A percentile compares a stretch with the other conserved stretches of the same genome.
phyloP scores from a whole-genome alignment of 495 filamentous ascomycete species.

The Paragyromitra xinjiangensis region DNA sequence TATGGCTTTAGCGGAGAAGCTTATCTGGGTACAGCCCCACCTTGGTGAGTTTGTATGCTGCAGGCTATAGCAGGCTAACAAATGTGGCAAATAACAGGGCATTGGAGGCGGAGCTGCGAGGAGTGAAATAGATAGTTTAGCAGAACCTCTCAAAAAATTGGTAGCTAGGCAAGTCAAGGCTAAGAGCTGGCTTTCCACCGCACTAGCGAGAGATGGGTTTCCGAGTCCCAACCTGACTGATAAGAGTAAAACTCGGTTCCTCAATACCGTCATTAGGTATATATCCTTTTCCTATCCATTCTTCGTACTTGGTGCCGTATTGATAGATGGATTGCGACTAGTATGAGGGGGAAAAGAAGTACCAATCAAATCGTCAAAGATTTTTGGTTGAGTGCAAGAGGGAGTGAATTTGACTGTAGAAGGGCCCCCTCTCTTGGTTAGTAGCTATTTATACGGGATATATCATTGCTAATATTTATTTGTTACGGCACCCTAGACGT shows the following conservation, averaged over 20 bases:
- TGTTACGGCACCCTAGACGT: slow-evolving; percentile 18
- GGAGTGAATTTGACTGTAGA: slow-evolving; percentile 57
- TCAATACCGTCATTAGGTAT: slow-evolving; percentile 68
- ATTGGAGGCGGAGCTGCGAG: slow-evolving; percentile 77
- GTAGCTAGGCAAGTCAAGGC: slow-evolving; percentile 71
- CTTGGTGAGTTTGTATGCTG: slow-evolving; percentile 65
- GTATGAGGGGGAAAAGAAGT: slow-evolving; percentile 50
- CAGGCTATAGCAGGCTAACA: slow-evolving; percentile 58
- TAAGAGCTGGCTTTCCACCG: slow-evolving; percentile 69
- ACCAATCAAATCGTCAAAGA: slow-evolving; percentile 57
- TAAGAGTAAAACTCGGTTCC: slow-evolving; percentile 69
- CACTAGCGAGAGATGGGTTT: slow-evolving; percentile 65
- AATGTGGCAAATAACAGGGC: slow-evolving; percentile 58
- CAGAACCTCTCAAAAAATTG: slow-evolving; percentile 79
- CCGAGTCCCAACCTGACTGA: slow-evolving; percentile 70
- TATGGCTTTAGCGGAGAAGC: slow-evolving; percentile 48
- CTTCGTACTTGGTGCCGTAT: slow-evolving; percentile 38
- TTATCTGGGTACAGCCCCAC: slow-evolving; percentile 65
- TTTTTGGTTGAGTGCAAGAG: slow-evolving; percentile 57
- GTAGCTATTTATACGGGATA: neutral
- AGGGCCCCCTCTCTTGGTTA: neutral
- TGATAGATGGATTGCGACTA: slow-evolving; percentile 60
- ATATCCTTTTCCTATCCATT: slow-evolving; percentile 48
- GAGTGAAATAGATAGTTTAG: slow-evolving; percentile 78
- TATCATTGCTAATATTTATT: slow-evolving; percentile 2